Percentiles rank a stretch among this genome's conserved stretches.
Conservation (phyloP, 331 rosid species). For the Quercus tomentella region DNA sequence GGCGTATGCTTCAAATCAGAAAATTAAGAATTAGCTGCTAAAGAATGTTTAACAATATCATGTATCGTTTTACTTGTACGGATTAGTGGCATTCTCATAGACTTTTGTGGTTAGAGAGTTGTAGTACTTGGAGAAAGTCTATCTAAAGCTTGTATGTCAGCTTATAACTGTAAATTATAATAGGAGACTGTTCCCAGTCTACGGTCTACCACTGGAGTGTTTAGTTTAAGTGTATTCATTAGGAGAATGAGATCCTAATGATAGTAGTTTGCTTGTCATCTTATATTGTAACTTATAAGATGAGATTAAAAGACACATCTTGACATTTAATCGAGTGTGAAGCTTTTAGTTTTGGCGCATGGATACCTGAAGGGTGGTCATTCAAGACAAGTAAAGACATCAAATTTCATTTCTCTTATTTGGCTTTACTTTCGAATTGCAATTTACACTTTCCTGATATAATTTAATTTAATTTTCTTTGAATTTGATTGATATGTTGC, state of each 20-base stretch:
- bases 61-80: conserved; percentile 20
- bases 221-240: conserved; percentile 7
- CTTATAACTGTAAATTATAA: conserved; percentile 59
- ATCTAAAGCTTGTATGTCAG: conserved; percentile 36
- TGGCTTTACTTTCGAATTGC: too few species aligned
- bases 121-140: conserved; percentile 30
- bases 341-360: too few species aligned
- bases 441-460: too few species aligned
- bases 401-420: too few species aligned
- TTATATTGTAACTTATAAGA: conserved; percentile 11
- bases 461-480: too few species aligned
- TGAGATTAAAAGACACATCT: conserved; percentile 1
- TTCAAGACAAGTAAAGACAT: too few species aligned
- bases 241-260: conserved; percentile 17
- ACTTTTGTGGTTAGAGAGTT: conserved; percentile 29
- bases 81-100: conserved; percentile 34
- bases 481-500: too few species aligned
- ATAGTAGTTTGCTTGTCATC: conserved; percentile 23
- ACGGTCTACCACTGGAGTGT: conserved; percentile 16
- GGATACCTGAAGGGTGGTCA: too few species aligned
- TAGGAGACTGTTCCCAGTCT: conserved; percentile 37
- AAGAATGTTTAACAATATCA: conserved; percentile 19
- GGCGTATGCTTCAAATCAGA: neutral
- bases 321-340: neutral
- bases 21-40: neutral